Evolutionary conservation across 2,329 filamentous ascomycete species (phyloP).

Genomic region (Fusarium pseudonygamai): DNA sequence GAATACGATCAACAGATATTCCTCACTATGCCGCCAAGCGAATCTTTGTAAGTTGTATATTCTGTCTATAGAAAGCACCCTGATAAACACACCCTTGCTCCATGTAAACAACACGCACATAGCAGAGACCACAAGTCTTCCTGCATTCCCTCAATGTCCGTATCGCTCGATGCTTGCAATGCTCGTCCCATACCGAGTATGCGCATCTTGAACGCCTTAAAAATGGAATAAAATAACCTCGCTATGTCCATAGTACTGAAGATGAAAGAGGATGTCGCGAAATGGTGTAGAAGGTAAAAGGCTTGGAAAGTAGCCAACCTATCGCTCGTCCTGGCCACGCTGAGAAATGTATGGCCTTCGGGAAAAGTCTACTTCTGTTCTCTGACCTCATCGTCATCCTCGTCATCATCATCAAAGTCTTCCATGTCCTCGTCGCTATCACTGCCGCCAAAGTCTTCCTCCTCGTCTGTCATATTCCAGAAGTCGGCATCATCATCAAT

Average conservation of each 20-base stretch:
- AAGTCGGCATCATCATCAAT: conserved; percentile 80
- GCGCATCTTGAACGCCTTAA: conserved; percentile 35
- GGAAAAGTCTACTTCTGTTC: conserved; percentile 35
- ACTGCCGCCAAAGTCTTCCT: conserved; percentile 81
- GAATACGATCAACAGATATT: background rate
- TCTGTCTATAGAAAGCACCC: conserved; percentile 26
- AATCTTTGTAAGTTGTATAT: conserved; percentile 1
- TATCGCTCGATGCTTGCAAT: background rate
- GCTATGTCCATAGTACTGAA: conserved; percentile 37
- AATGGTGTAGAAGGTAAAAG: background rate
- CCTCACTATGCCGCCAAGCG: background rate
- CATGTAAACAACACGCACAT: conserved; percentile 25
- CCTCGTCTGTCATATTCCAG: conserved; percentile 80
- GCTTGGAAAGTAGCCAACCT: background rate
- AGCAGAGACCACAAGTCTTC: conserved; percentile 17
- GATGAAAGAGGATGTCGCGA: conserved; percentile 26
- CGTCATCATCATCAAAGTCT: conserved; percentile 68
- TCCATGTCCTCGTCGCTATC: conserved; percentile 72
- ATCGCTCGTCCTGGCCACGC: background rate
- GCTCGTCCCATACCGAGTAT: conserved; percentile 23
- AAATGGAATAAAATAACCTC: conserved; percentile 28
- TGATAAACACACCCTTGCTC: conserved; percentile 31
- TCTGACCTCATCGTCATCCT: conserved; percentile 61
- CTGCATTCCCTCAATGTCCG: conserved; percentile 21
- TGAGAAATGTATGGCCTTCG: background rate